phyloP scores from a whole-genome alignment of 2,329 filamentous ascomycete species.

The Paraphaeosphaeria minitans region DNA sequence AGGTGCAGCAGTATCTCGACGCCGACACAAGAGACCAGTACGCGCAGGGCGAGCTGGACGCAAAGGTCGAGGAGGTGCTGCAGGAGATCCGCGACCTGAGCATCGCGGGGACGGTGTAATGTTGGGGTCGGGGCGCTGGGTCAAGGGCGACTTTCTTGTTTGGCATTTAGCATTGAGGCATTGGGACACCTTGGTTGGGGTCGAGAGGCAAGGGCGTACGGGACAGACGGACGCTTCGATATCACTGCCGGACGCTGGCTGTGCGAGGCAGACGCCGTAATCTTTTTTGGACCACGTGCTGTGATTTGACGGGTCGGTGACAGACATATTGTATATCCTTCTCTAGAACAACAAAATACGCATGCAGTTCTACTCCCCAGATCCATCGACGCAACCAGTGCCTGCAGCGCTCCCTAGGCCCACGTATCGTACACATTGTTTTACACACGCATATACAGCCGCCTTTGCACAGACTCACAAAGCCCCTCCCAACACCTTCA shows the following conservation, averaged over 20 bases:
- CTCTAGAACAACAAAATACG: background rate
- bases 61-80: slow-evolving; percentile 89
- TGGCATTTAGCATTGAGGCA: slow-evolving; percentile 6
- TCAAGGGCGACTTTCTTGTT: background rate
- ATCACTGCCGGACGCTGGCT: background rate
- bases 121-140: background rate
- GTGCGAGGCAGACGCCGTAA: background rate
- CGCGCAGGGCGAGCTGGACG: slow-evolving; percentile 88
- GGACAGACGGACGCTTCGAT: slow-evolving; percentile 3
- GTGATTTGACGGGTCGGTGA: background rate
- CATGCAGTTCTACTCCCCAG: background rate
- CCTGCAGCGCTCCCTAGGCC: background rate
- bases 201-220: background rate
- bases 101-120: slow-evolving; percentile 73
- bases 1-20: slow-evolving; percentile 98
- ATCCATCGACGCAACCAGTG: background rate
- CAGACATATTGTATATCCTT: background rate
- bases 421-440: background rate
- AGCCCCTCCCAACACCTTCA: slow-evolving; percentile 83
- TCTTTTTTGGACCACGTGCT: background rate
- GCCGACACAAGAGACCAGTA: slow-evolving; percentile 96
- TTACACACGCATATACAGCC: background rate
- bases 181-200: background rate
- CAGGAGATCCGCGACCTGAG: slow-evolving; percentile 97
- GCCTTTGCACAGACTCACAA: slow-evolving; percentile 55